A percentile compares a stretch with the other conserved stretches of the same genome.
These are phyloP conservation scores for Saturnispora diversa DNA, from an alignment of 805 yeast genomes.

Conservation along the genomic window DNA sequence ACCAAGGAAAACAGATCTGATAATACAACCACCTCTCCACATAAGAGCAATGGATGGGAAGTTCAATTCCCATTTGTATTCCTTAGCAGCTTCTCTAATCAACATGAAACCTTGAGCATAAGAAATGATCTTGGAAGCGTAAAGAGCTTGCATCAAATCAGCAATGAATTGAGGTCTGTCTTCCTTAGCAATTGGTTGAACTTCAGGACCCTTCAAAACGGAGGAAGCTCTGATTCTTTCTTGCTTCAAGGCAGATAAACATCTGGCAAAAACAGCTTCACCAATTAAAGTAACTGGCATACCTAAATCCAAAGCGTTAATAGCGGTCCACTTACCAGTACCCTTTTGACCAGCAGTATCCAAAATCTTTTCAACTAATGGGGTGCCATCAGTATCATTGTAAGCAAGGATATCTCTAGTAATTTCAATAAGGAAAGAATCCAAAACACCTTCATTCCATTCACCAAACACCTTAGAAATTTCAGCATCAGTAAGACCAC, in stretches of 20 bases:
- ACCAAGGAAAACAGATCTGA: slow-evolving; percentile 95
- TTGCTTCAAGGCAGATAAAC: slow-evolving; percentile 83
- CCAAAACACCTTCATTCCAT: slow-evolving; percentile 97
- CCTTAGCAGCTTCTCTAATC: slow-evolving; percentile 95
- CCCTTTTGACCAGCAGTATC: slow-evolving; percentile 99
- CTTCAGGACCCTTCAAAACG: slow-evolving; percentile 69
- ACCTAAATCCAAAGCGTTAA: slow-evolving; percentile 94
- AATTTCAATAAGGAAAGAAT: slow-evolving; percentile 93
- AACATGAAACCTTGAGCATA: slow-evolving; percentile 99
- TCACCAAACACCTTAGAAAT: slow-evolving; percentile 83
- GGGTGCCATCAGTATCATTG: slow-evolving; percentile 85
- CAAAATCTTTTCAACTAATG: slow-evolving; percentile 91
- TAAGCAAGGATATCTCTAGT: slow-evolving; percentile 89
- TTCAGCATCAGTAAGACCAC: slow-evolving; percentile 84
- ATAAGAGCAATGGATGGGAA: slow-evolving; percentile 96
- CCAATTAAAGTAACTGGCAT: slow-evolving; percentile 98
- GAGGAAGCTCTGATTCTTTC: slow-evolving; percentile 87
- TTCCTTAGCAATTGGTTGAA: slow-evolving; percentile 53
- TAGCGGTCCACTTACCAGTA: slow-evolving; percentile 99
- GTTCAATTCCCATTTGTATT: slow-evolving; percentile 94
- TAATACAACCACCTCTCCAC: slow-evolving; percentile 99
- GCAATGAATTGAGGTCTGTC: slow-evolving; percentile 82
- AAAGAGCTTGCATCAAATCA: slow-evolving; percentile 94
- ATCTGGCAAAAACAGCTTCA: slow-evolving; percentile 97
- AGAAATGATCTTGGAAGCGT: slow-evolving; percentile 96